Conservation (phyloP, 441 rosid species). For the Jatropha multifida region DNA sequence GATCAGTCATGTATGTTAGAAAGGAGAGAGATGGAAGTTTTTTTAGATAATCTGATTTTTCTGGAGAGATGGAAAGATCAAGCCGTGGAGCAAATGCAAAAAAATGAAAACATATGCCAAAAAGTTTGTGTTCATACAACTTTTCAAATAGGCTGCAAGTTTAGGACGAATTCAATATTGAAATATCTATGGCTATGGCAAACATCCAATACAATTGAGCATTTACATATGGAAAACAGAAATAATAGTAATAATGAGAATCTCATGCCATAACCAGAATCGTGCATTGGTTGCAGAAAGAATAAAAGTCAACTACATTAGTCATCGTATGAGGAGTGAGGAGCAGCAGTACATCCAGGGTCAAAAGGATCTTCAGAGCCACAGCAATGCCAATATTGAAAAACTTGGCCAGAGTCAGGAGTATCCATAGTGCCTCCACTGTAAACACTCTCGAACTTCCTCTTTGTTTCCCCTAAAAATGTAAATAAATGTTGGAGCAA, state of each 20-base stretch:
- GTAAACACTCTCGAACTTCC: constrained; percentile 89
- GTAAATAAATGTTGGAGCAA: not conserved
- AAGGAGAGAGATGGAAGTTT: not conserved
- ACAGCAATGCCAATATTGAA: constrained; percentile 95
- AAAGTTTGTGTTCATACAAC: not conserved
- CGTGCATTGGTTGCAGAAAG: constrained; percentile 7
- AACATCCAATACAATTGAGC: not conserved
- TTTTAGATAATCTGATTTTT: not conserved
- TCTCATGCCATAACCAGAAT: constrained; percentile 6
- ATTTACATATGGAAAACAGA: not conserved
- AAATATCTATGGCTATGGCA: too few species aligned
- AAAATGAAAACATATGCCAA: not conserved
- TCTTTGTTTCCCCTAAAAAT: constrained; percentile 73
- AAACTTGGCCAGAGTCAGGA: constrained; percentile 67
- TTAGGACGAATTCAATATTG: too few species aligned
- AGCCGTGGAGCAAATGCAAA: not conserved
- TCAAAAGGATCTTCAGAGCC: constrained; percentile 90
- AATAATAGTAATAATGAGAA: not conserved
- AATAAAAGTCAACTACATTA: constrained; percentile 23
- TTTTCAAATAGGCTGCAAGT: not conserved
- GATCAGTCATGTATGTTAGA: not conserved
- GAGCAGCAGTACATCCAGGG: constrained; percentile 83
- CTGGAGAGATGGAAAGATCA: not conserved
- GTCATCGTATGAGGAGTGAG: constrained; percentile 84
- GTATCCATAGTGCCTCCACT: constrained; percentile 81